Evolutionary conservation across 148 eudicot genomes (phyloP), one percentile per base, ranked within the genome.

Genomic region (Chenopodium album): DNA sequence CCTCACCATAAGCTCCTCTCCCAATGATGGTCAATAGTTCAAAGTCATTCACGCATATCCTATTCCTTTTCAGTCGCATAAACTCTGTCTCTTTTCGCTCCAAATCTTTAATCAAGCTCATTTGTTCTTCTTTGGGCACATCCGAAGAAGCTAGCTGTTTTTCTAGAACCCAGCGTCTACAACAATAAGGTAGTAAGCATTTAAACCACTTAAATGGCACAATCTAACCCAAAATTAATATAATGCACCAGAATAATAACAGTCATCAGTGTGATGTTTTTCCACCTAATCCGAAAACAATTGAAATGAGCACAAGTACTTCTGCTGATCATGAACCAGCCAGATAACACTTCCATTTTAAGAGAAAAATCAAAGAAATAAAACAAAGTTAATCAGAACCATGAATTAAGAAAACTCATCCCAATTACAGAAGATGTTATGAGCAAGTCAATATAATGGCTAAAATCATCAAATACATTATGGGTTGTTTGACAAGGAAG

Each of bases 1-100:
- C 98, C 98, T 94, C 98, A 47, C 98, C 98, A 83, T 85, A 94
- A 83, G 98, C 98, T 85, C 98, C 98, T 87, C 98, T 90, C 31
- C 98, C 98, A 65, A 94, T 93, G 85, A 94, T 93, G 80, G 97
- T 94, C 78, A 94, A 85, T 73, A 90, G 88, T 84, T 94, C 98
- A 87, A 94, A 94, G 87, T 94, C 98, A 86, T 94, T 95, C 62
- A 93, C 98, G 62, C 97, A 91, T 79, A 92, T 93, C 83, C 92
- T 93, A 86, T 94, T 90, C 89, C 98, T 93, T 87, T 90, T 93
- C 81, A 94, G 86, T 75, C 98, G 87, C 91, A 94, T 94, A 87
- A 85, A 94, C 85, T 94, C 98, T 29, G 98, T 94, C 88, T 94
- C 98, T 82, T 94, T 94, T 65, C 94, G 86, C 87, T 94, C 98